Conservation (phyloP, 768 basidiomycete species). For the Polyporus arcularius region DNA sequence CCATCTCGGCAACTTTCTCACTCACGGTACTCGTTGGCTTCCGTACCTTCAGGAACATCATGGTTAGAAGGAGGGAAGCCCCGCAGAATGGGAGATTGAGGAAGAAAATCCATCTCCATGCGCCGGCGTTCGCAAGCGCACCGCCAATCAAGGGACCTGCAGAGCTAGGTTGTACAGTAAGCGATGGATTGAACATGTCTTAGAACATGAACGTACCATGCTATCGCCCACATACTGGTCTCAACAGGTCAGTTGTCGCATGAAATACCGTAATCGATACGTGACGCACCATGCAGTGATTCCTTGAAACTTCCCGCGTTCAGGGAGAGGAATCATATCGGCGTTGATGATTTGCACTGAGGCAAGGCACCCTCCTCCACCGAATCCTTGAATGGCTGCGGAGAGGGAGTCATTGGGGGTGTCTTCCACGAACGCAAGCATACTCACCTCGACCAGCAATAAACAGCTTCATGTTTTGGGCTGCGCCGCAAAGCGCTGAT, state of each 20-base stretch:
- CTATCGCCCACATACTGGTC: no score
- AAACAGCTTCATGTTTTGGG: conserved; percentile 40
- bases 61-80: not conserved
- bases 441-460: conserved; percentile 37
- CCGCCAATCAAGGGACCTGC: no score
- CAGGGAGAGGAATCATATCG: conserved; percentile 25
- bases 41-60: conserved; percentile 9
- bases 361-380: conserved; percentile 24
- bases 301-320: conserved; percentile 34
- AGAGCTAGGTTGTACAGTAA: no score
- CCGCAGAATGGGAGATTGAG: no score
- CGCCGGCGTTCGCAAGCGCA: no score
- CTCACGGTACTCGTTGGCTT: conserved; percentile 28
- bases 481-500: conserved; percentile 39
- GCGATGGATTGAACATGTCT: no score
- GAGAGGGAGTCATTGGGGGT: not conserved
- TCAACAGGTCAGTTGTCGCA: no score
- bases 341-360: conserved; percentile 24
- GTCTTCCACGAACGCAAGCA: not conserved
- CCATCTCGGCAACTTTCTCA: conserved; percentile 33
- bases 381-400: conserved; percentile 27
- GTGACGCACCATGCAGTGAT: conserved; percentile 8
- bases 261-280: no score
- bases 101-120: no score
- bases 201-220: no score